phyloP scores from a whole-genome alignment of 495 filamentous ascomycete species.

The Penicillium bovifimosum region DNA sequence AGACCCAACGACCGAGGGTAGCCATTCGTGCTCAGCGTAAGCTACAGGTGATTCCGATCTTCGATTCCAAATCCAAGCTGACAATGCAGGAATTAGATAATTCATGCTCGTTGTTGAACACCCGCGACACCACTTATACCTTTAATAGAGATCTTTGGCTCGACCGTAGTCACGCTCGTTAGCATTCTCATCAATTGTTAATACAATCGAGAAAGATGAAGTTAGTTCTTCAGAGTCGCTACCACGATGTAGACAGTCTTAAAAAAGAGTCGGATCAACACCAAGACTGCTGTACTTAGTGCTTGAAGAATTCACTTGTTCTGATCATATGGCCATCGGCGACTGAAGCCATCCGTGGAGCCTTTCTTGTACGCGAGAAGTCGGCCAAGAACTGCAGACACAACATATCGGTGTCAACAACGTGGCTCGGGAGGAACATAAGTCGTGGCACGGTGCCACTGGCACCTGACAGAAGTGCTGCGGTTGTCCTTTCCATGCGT shows the following conservation, averaged over 20 bases:
- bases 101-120: no score
- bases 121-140: background rate
- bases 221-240: no score
- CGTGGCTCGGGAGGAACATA: constrained; percentile 41
- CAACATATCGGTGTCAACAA: constrained; percentile 33
- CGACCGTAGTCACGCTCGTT: no score
- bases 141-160: no score
- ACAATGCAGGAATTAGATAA: background rate
- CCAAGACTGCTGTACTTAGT: background rate
- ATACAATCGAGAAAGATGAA: no score
- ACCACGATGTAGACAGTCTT: no score
- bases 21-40: constrained; percentile 29
- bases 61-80: background rate
- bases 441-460: no score
- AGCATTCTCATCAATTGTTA: no score
- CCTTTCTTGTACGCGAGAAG: constrained; percentile 38
- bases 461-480: background rate
- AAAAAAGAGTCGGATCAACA: no score
- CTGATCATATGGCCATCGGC: constrained; percentile 23
- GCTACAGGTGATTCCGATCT: background rate
- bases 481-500: background rate
- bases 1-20: constrained; percentile 28
- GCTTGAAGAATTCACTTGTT: constrained; percentile 28
- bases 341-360: constrained; percentile 37
- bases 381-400: constrained; percentile 35